These are phyloP conservation scores for Saksenaea oblongispora DNA, from an alignment of 371 early-diverging fungal species.

Conservation along the genomic window DNA sequence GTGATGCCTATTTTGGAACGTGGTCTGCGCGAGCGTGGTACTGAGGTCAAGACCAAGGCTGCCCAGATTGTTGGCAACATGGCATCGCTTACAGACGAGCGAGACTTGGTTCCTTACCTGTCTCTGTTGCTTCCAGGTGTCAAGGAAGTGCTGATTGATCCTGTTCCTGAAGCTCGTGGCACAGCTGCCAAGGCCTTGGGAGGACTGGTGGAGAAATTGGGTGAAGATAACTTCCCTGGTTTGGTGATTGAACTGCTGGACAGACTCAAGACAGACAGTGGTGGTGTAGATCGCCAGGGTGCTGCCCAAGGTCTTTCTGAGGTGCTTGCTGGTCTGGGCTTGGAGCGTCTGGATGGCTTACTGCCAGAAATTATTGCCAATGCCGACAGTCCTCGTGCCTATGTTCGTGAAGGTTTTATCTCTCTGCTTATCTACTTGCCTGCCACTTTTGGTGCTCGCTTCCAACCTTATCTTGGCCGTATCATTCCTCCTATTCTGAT, in stretches of 20 bases:
- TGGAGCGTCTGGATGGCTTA: conserved; percentile 84
- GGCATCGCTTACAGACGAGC: conserved; percentile 89
- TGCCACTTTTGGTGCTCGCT: conserved; percentile 88
- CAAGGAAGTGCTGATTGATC: conserved; percentile 89
- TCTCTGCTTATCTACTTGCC: conserved; percentile 94
- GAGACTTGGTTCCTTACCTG: conserved; percentile 90
- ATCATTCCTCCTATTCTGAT: conserved; percentile 87
- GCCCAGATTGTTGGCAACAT: conserved; percentile 98
- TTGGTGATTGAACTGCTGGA: conserved; percentile 83
- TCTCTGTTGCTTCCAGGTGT: conserved; percentile 82
- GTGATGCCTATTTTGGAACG: conserved; percentile 94
- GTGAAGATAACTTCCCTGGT: conserved; percentile 92
- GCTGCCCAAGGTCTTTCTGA: conserved; percentile 97
- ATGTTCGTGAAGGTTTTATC: conserved; percentile 96
- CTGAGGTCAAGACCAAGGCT: conserved; percentile 90
- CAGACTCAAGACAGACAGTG: conserved; percentile 84
- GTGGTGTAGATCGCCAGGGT: conserved; percentile 93
- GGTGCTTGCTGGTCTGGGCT: conserved; percentile 88
- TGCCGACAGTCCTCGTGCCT: conserved; percentile 69
- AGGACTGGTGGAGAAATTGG: conserved; percentile 86
- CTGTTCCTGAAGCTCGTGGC: conserved; percentile 95
- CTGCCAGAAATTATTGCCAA: conserved; percentile 90
- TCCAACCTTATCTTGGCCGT: conserved; percentile 86
- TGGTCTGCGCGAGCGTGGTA: conserved; percentile 87
- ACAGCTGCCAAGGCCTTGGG: conserved; percentile 94